Conservation (phyloP, 140 eudicot species). For the Eryngium alpinum region DNA sequence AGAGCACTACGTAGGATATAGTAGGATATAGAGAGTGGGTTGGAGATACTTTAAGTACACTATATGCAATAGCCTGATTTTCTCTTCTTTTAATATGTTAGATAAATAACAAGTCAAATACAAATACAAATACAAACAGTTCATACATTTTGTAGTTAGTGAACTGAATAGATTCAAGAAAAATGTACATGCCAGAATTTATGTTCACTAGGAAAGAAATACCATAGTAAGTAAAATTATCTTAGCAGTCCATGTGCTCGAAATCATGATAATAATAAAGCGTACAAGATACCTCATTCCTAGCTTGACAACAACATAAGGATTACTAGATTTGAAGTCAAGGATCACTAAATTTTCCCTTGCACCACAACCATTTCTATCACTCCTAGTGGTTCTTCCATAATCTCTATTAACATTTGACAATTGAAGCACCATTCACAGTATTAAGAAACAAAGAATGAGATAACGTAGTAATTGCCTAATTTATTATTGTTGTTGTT, state of each 20-base stretch:
- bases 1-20: no score
- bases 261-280: not conserved
- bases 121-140: no score
- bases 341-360: conserved; percentile 44
- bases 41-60: no score
- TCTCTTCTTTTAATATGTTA: no score
- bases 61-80: no score
- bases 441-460: not conserved
- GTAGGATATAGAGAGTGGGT: no score
- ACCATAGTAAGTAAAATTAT: not conserved
- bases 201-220: not conserved
- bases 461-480: not conserved
- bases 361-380: conserved; percentile 41
- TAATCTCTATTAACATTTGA: conserved; percentile 1
- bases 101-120: no score
- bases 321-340: conserved; percentile 60
- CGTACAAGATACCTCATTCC: conserved; percentile 38
- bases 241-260: not conserved
- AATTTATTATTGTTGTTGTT: no score
- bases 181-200: not conserved
- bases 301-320: conserved; percentile 47
- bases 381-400: conserved; percentile 37
- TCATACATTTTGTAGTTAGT: no score
- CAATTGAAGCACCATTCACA: not conserved
- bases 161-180: no score